A percentile compares a stretch with the other conserved stretches of the same genome.
These are phyloP conservation scores for Solanum pennellii DNA, from an alignment of 257 asterid species.

Conservation along the genomic window DNA sequence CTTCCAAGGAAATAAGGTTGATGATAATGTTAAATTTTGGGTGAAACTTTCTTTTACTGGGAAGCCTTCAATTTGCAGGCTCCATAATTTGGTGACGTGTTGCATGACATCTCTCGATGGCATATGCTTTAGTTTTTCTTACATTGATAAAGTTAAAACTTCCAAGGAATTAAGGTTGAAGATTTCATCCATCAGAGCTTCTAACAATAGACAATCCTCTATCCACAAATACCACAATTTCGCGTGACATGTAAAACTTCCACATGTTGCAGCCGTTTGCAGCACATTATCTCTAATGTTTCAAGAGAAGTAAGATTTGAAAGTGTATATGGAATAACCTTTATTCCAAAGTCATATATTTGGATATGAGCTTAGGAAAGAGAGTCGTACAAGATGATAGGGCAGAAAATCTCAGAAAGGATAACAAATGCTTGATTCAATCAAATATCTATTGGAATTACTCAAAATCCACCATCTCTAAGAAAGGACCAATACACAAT, in stretches of 20 bases:
- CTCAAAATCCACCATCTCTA: neutral
- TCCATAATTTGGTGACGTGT: too few relatives aligned
- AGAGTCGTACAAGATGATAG: neutral
- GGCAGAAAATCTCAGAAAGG: neutral
- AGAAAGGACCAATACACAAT: neutral
- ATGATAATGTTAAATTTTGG: neutral
- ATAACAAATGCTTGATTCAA: neutral
- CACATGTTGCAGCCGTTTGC: neutral
- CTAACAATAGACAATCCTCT: neutral
- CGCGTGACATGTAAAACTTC: too few relatives aligned
- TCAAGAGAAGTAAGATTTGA: neutral
- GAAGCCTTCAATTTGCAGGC: too few relatives aligned
- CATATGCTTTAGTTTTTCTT: too few relatives aligned
- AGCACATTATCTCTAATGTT: rapidly evolving
- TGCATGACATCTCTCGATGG: too few relatives aligned
- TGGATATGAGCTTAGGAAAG: neutral
- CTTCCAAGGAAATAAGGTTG: neutral
- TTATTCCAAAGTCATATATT: neutral
- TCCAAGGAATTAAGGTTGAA: neutral
- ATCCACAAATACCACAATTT: neutral
- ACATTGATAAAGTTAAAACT: rapidly evolving
- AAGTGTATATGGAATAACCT: slow-evolving; percentile 3
- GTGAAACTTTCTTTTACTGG: too few relatives aligned
- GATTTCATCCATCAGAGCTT: neutral
- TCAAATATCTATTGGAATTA: neutral